Conservation (phyloP, 768 basidiomycete genomes). For the Hemileccinum impolitum region DNA sequence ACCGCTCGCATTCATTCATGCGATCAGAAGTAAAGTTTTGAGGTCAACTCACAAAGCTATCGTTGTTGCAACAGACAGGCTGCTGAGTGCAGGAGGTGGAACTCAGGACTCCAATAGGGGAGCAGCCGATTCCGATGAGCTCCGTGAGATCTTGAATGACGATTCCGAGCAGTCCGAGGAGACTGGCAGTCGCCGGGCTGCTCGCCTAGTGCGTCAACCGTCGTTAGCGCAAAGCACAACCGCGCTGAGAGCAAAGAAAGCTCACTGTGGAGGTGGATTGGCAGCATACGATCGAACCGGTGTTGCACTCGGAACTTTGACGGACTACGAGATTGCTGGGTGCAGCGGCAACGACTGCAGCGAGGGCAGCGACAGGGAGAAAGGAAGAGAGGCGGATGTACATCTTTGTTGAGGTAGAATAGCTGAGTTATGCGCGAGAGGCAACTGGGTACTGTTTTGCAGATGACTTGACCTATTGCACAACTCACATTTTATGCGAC, state of each 20-base stretch:
- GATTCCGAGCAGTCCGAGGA: constrained; percentile 1
- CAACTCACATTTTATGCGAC: too few species aligned
- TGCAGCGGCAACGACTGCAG: constrained; percentile 1
- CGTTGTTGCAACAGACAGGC: too few species aligned
- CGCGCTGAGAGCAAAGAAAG: neutral
- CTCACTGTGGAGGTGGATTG: neutral
- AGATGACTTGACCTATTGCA: too few species aligned
- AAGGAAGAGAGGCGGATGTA: constrained; percentile 1
- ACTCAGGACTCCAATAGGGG: neutral
- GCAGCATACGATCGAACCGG: constrained; percentile 12
- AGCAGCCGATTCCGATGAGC: constrained; percentile 1
- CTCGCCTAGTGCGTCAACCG: neutral
- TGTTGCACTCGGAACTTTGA: constrained; percentile 6
- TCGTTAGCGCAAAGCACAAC: neutral
- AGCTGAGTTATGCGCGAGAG: too few species aligned
- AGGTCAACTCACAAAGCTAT: too few species aligned
- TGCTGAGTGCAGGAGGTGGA: neutral
- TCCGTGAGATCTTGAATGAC: constrained; percentile 1
- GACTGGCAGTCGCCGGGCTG: neutral
- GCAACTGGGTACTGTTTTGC: too few species aligned
- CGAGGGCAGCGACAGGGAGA: constrained; percentile 11
- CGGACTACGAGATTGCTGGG: neutral
- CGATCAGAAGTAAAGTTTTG: too few species aligned
- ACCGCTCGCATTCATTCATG: too few species aligned
- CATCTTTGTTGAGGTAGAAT: neutral